These are phyloP conservation scores for Ophiobolus disseminans DNA, from an alignment of 2,329 filamentous ascomycete species.

Conservation along the genomic window DNA sequence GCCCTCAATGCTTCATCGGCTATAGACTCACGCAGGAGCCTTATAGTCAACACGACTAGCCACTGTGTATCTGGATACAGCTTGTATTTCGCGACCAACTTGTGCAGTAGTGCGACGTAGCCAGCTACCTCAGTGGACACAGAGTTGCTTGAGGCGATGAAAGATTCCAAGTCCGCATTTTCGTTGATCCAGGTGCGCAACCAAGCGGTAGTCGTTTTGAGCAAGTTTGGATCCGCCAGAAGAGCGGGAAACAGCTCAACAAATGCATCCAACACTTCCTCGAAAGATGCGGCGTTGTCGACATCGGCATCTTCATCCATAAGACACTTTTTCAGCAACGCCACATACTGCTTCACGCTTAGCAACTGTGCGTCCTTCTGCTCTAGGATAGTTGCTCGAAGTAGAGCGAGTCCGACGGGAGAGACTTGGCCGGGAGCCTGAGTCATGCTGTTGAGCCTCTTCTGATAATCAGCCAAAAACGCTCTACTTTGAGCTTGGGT, in stretches of 20 bases:
- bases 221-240: slow-evolving; percentile 24
- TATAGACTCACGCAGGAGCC: slow-evolving; percentile 24
- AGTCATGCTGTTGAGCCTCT: slow-evolving; percentile 29
- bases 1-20: slow-evolving; percentile 13
- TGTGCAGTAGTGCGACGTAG: slow-evolving; percentile 29
- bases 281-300: slow-evolving; percentile 9
- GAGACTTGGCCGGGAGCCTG: too few relatives aligned
- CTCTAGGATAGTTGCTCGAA: slow-evolving; percentile 32
- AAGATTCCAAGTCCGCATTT: slow-evolving; percentile 28
- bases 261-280: slow-evolving; percentile 37
- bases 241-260: slow-evolving; percentile 29
- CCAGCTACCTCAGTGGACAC: slow-evolving; percentile 18
- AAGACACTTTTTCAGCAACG: slow-evolving; percentile 29
- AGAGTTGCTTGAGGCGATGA: slow-evolving; percentile 12
- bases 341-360: slow-evolving; percentile 30
- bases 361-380: slow-evolving; percentile 32
- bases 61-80: slow-evolving; percentile 28
- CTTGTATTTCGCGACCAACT: slow-evolving; percentile 30
- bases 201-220: slow-evolving; percentile 23
- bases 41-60: slow-evolving; percentile 32
- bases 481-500: slow-evolving; percentile 41
- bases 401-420: slow-evolving; percentile 34
- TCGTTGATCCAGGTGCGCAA: slow-evolving; percentile 32
- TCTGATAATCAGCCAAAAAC: slow-evolving; percentile 37
- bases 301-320: slow-evolving; percentile 12